These are phyloP conservation scores for Xylaria arbuscula DNA, from an alignment of 2,329 filamentous ascomycete species.

Conservation along the genomic window DNA sequence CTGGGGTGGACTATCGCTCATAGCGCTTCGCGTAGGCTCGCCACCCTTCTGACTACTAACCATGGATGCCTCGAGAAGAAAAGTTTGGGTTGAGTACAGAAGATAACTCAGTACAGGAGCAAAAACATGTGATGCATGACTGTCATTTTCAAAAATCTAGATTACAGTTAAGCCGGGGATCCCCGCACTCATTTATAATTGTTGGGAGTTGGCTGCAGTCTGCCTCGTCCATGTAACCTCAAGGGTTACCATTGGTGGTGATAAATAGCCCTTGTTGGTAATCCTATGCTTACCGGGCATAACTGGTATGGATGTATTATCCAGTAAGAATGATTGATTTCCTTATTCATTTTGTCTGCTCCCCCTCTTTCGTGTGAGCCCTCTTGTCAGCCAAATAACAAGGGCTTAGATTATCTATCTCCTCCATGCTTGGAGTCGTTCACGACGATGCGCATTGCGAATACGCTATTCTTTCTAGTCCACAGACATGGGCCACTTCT, in stretches of 20 bases:
- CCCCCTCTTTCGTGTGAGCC: background rate
- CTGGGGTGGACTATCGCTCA: background rate
- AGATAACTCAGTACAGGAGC: background rate
- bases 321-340: no score
- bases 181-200: no score
- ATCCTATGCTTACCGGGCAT: no score
- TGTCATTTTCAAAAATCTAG: background rate
- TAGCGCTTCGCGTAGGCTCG: background rate
- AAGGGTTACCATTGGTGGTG: background rate
- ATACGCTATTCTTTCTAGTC: background rate
- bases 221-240: background rate
- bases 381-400: background rate
- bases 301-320: background rate
- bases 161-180: background rate
- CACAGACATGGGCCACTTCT: background rate
- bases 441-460: background rate
- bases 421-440: background rate
- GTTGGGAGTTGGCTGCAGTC: background rate
- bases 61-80: slow-evolving; percentile 3
- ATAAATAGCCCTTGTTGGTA: no score
- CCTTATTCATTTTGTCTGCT: no score
- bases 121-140: background rate
- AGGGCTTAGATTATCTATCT: background rate
- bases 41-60: slow-evolving; percentile 8
- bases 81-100: background rate